These are phyloP conservation scores for Penicillium malachiteum DNA, from an alignment of 495 filamentous ascomycete species.

Conservation along the genomic window DNA sequence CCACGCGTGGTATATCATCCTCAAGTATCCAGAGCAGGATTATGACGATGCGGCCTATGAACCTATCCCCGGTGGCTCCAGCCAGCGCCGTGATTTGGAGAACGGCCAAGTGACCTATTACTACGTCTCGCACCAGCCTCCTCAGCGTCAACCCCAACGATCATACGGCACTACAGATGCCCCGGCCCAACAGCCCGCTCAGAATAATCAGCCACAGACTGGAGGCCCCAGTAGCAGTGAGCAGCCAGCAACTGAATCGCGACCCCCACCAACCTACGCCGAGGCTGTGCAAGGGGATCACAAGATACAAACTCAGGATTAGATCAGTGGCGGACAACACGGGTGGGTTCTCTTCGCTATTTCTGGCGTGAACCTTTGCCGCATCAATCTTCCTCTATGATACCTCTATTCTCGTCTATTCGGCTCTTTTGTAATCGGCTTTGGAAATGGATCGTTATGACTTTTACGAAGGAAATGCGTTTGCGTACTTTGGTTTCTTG, in stretches of 20 bases:
- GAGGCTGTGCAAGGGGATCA: conserved; percentile 85
- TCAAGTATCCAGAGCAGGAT: conserved; percentile 74
- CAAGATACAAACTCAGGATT: conserved; percentile 78
- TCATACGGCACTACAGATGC: conserved; percentile 39
- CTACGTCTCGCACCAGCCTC: conserved; percentile 57
- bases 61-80: conserved; percentile 52
- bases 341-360: background rate
- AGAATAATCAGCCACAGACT: conserved; percentile 21
- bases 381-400: background rate
- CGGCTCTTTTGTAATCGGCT: background rate
- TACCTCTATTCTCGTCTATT: background rate
- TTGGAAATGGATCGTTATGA: conserved; percentile 13
- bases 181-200: conserved; percentile 23
- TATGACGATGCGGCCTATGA: conserved; percentile 61
- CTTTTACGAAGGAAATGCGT: conserved; percentile 18
- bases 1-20: conserved; percentile 98
- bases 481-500: background rate
- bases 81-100: conserved; percentile 42
- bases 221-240: conserved; percentile 34
- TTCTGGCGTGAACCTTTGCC: background rate
- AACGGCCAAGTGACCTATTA: conserved; percentile 64
- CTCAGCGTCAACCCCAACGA: conserved; percentile 38
- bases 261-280: conserved; percentile 73
- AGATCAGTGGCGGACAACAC: conserved; percentile 11
- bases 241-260: conserved; percentile 28